phyloP scores from a whole-genome alignment of 345 rosid genomes.

The Arabis hirsuta region DNA sequence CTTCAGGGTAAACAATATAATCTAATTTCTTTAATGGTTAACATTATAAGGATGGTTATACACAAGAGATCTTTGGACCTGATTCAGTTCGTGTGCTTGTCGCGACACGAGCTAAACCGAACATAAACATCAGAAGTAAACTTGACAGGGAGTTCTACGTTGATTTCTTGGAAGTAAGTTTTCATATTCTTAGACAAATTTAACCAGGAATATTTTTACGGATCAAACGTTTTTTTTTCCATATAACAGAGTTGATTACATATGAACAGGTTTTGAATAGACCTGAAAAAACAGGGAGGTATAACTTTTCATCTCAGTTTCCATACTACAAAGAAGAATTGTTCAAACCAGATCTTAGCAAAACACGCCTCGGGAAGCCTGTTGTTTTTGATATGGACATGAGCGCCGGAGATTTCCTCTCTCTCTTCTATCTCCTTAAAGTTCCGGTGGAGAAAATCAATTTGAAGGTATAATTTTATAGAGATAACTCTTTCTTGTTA shows the following conservation, averaged over 20 bases:
- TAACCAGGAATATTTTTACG: background rate
- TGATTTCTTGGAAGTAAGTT: slow-evolving; percentile 85
- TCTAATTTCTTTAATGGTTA: background rate
- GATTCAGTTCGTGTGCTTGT: slow-evolving; percentile 78
- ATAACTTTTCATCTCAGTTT: slow-evolving; percentile 73
- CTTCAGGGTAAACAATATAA: background rate
- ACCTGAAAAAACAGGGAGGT: slow-evolving; percentile 66
- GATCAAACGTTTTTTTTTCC: no score
- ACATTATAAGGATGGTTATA: slow-evolving; percentile 75
- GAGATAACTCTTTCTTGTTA: background rate
- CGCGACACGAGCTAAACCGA: slow-evolving; percentile 73
- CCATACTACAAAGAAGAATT: slow-evolving; percentile 68
- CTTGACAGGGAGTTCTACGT: slow-evolving; percentile 69
- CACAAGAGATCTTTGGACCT: slow-evolving; percentile 60
- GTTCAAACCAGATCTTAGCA: slow-evolving; percentile 60
- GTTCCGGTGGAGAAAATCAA: slow-evolving; percentile 69
- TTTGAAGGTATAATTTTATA: slow-evolving; percentile 57
- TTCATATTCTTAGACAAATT: background rate
- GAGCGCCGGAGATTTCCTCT: slow-evolving; percentile 91
- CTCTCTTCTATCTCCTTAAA: slow-evolving; percentile 86
- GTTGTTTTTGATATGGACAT: slow-evolving; percentile 92
- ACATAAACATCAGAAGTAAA: slow-evolving; percentile 48
- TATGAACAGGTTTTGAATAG: slow-evolving; percentile 65
- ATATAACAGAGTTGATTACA: background rate
- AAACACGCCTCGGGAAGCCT: slow-evolving; percentile 65